Evolutionary conservation across 805 yeast species (phyloP).

Genomic region (Kodamaea laetipori): DNA sequence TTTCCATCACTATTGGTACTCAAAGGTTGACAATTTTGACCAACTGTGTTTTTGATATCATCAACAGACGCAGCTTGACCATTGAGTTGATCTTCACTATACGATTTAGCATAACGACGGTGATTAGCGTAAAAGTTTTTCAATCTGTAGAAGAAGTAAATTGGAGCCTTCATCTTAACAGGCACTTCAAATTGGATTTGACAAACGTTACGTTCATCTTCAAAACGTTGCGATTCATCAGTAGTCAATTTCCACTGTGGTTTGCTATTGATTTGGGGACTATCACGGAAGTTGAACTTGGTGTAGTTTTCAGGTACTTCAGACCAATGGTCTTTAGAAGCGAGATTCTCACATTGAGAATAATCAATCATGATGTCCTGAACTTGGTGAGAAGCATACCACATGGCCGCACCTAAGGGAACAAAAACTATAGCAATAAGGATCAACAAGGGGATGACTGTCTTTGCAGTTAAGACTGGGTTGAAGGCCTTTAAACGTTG

Average conservation of each 20-base stretch:
- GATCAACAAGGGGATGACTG: conserved; percentile 43
- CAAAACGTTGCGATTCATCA: conserved; percentile 46
- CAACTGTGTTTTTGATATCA: conserved; percentile 42
- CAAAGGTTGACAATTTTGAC: conserved; percentile 48
- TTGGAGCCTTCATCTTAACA: conserved; percentile 36
- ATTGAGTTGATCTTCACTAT: conserved; percentile 44
- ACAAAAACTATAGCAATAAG: conserved; percentile 42
- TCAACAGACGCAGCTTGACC: conserved; percentile 40
- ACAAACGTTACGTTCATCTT: conserved; percentile 52
- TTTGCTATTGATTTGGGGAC: conserved; percentile 15
- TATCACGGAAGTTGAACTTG: conserved; percentile 36
- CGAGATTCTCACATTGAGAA: conserved; percentile 41
- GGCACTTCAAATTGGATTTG: conserved; percentile 43
- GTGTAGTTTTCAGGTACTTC: conserved; percentile 42
- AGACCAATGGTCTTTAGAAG: conserved; percentile 34
- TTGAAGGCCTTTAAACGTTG: conserved; percentile 55
- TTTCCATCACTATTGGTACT: conserved; percentile 43
- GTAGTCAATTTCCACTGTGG: conserved; percentile 42
- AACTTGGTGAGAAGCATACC: conserved; percentile 42
- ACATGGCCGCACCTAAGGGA: conserved; percentile 50
- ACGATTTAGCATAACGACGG: conserved; percentile 46
- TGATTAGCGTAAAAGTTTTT: conserved; percentile 46
- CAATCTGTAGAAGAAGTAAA: conserved; percentile 44
- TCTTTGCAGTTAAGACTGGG: conserved; percentile 44
- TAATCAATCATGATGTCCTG: conserved; percentile 46